phyloP scores from a whole-genome alignment of 805 yeast species.

The Kodamaea kaohsiungensis region DNA sequence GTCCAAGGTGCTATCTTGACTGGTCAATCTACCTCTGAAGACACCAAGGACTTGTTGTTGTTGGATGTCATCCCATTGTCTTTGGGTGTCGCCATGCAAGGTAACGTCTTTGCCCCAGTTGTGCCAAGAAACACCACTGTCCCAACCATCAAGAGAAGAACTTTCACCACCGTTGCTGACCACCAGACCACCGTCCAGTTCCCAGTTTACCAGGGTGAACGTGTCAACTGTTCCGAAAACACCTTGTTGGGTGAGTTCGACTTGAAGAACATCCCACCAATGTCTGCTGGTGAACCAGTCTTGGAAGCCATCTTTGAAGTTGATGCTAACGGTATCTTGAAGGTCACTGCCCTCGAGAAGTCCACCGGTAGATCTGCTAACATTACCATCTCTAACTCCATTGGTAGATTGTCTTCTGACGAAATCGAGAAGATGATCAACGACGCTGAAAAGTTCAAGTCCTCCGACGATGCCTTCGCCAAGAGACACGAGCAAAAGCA shows the following conservation, averaged over 20 bases:
- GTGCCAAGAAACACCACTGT: slow-evolving; percentile 54
- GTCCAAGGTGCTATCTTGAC: slow-evolving; percentile 54
- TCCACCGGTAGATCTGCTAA: slow-evolving; percentile 52
- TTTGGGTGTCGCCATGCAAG: slow-evolving; percentile 53
- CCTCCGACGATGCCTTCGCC: slow-evolving; percentile 98
- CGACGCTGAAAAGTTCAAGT: slow-evolving; percentile 71
- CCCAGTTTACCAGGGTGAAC: slow-evolving; percentile 55
- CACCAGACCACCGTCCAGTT: slow-evolving; percentile 52
- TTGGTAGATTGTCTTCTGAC: slow-evolving; percentile 51
- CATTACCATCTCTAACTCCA: slow-evolving; percentile 51
- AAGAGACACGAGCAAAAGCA: slow-evolving; percentile 99
- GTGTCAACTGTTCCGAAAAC: slow-evolving; percentile 53
- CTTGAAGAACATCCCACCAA: slow-evolving; percentile 52
- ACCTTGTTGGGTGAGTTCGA: slow-evolving; percentile 53
- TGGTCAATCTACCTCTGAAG: slow-evolving; percentile 50
- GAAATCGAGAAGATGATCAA: slow-evolving; percentile 51
- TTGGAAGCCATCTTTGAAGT: slow-evolving; percentile 52
- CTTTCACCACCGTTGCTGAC: slow-evolving; percentile 53
- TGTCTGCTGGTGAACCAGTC: slow-evolving; percentile 53
- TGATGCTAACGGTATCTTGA: slow-evolving; percentile 53
- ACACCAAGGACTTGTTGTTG: slow-evolving; percentile 51
- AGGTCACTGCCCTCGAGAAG: slow-evolving; percentile 51
- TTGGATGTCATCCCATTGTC: slow-evolving; percentile 53
- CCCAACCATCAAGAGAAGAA: slow-evolving; percentile 52
- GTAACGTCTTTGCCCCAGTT: slow-evolving; percentile 52